Conservation (phyloP, 768 basidiomycete genomes). For the Myochromella boudieri region DNA sequence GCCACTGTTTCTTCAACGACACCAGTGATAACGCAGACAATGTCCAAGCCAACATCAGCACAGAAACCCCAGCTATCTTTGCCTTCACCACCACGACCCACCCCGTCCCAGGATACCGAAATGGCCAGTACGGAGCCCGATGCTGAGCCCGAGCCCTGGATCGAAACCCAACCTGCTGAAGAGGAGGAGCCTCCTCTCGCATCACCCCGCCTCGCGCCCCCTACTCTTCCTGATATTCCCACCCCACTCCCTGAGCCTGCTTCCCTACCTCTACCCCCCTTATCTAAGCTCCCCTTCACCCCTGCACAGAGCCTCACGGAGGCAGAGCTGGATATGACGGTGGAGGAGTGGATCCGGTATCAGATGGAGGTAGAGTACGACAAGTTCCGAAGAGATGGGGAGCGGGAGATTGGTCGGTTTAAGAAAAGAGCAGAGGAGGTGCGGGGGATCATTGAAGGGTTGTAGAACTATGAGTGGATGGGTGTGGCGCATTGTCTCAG, state of each 20-base stretch:
- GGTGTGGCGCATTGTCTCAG: no score
- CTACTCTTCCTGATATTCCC: slow-evolving; percentile 13
- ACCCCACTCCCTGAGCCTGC: background rate
- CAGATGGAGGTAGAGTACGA: slow-evolving; percentile 73
- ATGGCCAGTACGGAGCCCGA: slow-evolving; percentile 25
- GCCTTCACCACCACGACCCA: background rate
- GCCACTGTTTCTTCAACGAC: no score
- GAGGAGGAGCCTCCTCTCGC: no score
- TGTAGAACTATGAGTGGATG: slow-evolving; percentile 17
- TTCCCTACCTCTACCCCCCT: slow-evolving; percentile 30
- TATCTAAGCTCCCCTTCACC: slow-evolving; percentile 47
- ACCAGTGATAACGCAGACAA: slow-evolving; percentile 4
- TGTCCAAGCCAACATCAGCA: background rate
- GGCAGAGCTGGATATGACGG: slow-evolving; percentile 72
- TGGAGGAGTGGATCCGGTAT: slow-evolving; percentile 81
- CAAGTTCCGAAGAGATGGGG: slow-evolving; percentile 46
- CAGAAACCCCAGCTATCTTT: background rate
- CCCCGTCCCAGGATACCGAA: slow-evolving; percentile 24
- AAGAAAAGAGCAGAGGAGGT: slow-evolving; percentile 42
- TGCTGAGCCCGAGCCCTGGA: no score
- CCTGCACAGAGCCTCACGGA: slow-evolving; percentile 50
- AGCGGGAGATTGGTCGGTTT: slow-evolving; percentile 40
- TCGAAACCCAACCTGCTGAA: no score
- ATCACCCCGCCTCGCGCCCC: slow-evolving; percentile 13
- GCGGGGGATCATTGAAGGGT: slow-evolving; percentile 34